Percentiles rank a stretch among this genome's conserved stretches.
Evolutionary conservation across 441 rosid species (phyloP).

Genomic region (Corymbia citriodora): DNA sequence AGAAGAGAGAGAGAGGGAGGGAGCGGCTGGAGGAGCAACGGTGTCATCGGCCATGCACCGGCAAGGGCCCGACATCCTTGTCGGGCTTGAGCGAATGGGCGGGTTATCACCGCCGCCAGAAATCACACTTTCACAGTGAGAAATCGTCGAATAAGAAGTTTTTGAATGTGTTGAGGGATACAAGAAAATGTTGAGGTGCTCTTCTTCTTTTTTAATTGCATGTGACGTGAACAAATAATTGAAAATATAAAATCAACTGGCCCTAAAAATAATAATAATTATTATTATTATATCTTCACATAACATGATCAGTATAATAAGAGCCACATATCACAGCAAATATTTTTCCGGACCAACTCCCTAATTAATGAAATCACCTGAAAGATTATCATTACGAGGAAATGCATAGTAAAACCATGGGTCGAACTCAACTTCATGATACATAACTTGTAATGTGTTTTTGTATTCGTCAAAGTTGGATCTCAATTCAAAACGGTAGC

Average conservation of each 20-base stretch:
- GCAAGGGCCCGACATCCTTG: not conserved
- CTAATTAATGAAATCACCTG: rapidly evolving
- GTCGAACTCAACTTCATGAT: not conserved
- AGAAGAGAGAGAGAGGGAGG: too few relatives aligned
- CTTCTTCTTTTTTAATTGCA: not conserved
- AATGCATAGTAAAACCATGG: not conserved
- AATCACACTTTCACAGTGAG: rapidly evolving
- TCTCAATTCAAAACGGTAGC: rapidly evolving
- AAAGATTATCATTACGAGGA: not conserved
- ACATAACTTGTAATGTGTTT: too few relatives aligned
- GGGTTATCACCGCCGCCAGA: not conserved
- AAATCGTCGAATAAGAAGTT: not conserved
- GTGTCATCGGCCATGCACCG: not conserved
- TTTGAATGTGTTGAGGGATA: not conserved
- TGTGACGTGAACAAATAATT: not conserved
- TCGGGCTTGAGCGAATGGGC: not conserved
- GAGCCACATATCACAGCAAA: not conserved
- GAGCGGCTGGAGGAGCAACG: not conserved
- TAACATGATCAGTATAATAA: rapidly evolving
- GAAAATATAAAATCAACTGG: not conserved
- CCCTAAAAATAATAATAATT: too few relatives aligned
- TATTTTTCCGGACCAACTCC: too few relatives aligned
- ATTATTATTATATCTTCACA: rapidly evolving
- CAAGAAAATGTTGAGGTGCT: not conserved
- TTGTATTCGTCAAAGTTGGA: not conserved